Base-by-base conservation (phyloP, 371 early-diverging fungal genomes). In the Lichtheimia ramosa region DNA sequence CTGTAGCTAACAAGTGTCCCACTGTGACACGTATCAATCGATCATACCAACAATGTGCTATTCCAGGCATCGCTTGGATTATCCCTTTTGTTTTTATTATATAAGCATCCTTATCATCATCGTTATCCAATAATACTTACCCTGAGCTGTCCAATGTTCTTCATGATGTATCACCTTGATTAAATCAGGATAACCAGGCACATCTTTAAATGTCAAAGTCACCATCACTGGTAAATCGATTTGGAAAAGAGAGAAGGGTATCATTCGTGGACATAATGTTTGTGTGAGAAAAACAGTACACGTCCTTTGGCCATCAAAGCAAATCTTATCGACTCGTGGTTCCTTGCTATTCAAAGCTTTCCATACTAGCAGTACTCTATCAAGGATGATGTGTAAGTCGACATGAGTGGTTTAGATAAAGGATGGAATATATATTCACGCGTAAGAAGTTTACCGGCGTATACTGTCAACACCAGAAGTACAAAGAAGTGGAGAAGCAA, bases 31-130 rank as follows among this genome's bases (percentile, higher is more conserved):
- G 71, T 12, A 83, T 70, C 16, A 86, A 73, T 51, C 76, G 72
- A 58, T 86, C 83, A 62, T 86, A 85, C 87, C 87, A 86, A 69
- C 73, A 79, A 5, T 75, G 76, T 23, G 54, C 61, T 16, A 85
- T 51, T 23, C 82, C 59, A 13, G 87, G 87, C 51, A 84, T 66
- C 27, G 83, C 74, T 51, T 81, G 73, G 12, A 86, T 68, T 51
- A 85, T 68, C 24, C 84, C 79, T 79, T n/a, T n/a, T 54, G 24
- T 16, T 27, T 16, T 21, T n/a, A 14, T 25, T 49, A 46, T 21
- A 25, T 16, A 16, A 48, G n/a, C 43, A 25, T 43, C 13, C 1
- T 15, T 27, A 56, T 25, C 51, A 50, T 50, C 12, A 18, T 46
- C 46, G 12, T 10, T 16, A 51, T 42, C 4, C 10, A 51, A n/a